These are phyloP conservation scores for Neoconidiobolus thromboides DNA, from an alignment of 371 early-diverging fungal genomes.

Conservation along the genomic window DNA sequence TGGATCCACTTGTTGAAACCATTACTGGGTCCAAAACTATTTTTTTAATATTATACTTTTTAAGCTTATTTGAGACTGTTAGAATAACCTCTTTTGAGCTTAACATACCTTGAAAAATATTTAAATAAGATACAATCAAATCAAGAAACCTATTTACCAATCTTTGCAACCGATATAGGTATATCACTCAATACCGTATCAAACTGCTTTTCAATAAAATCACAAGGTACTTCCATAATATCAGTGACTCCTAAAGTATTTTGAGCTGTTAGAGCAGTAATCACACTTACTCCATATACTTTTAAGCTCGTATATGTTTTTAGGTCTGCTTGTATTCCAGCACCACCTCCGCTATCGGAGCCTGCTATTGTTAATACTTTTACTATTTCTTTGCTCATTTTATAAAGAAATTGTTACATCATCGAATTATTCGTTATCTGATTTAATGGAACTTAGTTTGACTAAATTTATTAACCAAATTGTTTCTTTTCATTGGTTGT, in stretches of 20 bases:
- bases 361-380: conserved; percentile 40
- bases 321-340: conserved; percentile 74
- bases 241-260: conserved; percentile 60
- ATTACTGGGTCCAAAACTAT: conserved; percentile 74
- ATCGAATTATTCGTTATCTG: too few relatives aligned
- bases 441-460: too few relatives aligned
- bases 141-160: conserved; percentile 19
- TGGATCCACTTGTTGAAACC: conserved; percentile 55
- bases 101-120: conserved; percentile 35
- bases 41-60: conserved; percentile 15
- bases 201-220: conserved; percentile 49
- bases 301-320: conserved; percentile 58
- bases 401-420: too few relatives aligned
- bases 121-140: neutral
- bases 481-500: too few relatives aligned
- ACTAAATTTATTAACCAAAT: too few relatives aligned
- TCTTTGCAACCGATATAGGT: conserved; percentile 55
- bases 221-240: conserved; percentile 33
- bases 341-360: conserved; percentile 46
- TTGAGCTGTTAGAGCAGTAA: conserved; percentile 66
- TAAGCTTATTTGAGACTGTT: conserved; percentile 23
- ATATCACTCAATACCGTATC: conserved; percentile 54
- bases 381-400: too few relatives aligned
- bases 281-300: conserved; percentile 50
- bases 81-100: conserved; percentile 37